A percentile compares a stretch with the other conserved stretches of the same genome.
These are phyloP conservation scores for Elsinoe fawcettii DNA, from an alignment of 2,329 filamentous ascomycete species.

Conservation along the genomic window DNA sequence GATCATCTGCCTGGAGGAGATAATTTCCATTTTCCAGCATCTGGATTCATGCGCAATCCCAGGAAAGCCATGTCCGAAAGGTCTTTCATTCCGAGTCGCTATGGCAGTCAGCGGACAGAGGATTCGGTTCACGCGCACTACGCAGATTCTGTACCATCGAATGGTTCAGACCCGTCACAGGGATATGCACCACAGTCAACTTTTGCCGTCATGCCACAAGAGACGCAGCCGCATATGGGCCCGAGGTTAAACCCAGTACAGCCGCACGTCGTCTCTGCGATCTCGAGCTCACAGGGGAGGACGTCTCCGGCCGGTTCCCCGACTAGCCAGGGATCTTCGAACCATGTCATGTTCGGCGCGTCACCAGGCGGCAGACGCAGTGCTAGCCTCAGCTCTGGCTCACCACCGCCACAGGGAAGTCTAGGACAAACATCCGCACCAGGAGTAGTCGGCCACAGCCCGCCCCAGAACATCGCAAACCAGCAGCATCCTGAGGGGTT, in stretches of 20 bases:
- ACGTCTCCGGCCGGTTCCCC: background rate
- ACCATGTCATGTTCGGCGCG: background rate
- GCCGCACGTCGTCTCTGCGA: background rate
- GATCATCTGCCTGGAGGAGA: background rate
- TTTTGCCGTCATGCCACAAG: conserved; percentile 8
- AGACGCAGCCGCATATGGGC: conserved; percentile 11
- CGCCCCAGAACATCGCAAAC: background rate
- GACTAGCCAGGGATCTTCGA: background rate
- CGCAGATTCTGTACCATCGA: conserved; percentile 5
- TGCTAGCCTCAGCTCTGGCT: background rate
- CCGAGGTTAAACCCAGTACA: conserved; percentile 3
- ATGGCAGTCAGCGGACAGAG: conserved; percentile 5
- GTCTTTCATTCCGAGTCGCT: background rate
- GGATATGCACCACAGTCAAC: conserved; percentile 6
- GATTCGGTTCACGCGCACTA: conserved; percentile 8
- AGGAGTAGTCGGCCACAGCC: background rate
- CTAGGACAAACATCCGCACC: background rate
- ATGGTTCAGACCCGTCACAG: conserved; percentile 4
- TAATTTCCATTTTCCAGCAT: conserved; percentile 9
- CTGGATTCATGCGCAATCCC: conserved; percentile 10
- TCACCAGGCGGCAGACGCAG: background rate
- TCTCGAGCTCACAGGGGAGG: background rate
- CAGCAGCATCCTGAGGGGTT: background rate
- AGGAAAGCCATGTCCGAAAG: conserved; percentile 10
- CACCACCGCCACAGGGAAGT: background rate